These are phyloP conservation scores for Trifolium pratense DNA, from an alignment of 306 rosid genomes.

Conservation along the genomic window DNA sequence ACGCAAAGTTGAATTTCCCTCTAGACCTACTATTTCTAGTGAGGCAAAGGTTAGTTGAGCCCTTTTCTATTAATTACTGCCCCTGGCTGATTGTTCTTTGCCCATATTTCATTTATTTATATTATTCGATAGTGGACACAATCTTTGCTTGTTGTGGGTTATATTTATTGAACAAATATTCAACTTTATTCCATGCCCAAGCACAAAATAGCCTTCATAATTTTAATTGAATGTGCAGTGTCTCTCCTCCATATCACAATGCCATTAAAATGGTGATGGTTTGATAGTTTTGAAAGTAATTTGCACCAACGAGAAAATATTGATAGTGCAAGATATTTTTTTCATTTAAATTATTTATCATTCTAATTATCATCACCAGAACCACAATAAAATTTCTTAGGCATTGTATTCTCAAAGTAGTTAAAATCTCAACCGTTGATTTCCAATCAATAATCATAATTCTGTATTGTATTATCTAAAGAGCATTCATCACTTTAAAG, in stretches of 20 bases:
- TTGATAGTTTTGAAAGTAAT: background rate
- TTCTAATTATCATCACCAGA: background rate
- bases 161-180: background rate
- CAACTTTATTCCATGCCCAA: background rate
- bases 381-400: too few relatives aligned
- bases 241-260: background rate
- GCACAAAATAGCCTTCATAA: background rate
- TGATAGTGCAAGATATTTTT: background rate
- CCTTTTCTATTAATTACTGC: slow-evolving; percentile 21
- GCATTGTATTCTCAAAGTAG: background rate
- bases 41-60: slow-evolving; percentile 89
- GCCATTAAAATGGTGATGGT: background rate
- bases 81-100: slow-evolving; percentile 1
- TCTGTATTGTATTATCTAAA: background rate
- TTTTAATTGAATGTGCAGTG: background rate
- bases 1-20: slow-evolving; percentile 91
- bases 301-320: slow-evolving; percentile 1
- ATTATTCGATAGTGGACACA: slow-evolving; percentile 4
- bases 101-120: slow-evolving; percentile 9
- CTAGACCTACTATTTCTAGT: slow-evolving; percentile 83
- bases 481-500: background rate
- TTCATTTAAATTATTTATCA: background rate
- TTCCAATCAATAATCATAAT: background rate
- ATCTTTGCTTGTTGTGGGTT: slow-evolving; percentile 16
- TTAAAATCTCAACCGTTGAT: slow-evolving; percentile 2